Conservation (phyloP, 2,329 filamentous ascomycete species). For the Penicillium nordicum region DNA sequence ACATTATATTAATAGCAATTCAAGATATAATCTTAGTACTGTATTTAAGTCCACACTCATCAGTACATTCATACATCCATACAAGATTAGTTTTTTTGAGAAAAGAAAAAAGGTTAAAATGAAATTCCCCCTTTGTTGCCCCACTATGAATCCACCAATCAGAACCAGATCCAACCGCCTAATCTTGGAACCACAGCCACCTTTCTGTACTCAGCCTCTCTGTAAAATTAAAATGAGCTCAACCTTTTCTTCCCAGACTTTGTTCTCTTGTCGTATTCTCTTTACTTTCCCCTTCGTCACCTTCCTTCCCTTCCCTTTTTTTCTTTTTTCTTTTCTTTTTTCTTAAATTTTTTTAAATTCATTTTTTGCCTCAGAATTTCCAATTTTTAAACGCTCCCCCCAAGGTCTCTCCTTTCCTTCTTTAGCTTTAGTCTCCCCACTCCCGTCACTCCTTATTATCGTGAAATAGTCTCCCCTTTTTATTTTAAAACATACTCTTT, state of each 20-base stretch:
- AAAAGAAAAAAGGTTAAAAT: not conserved
- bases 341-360: constrained; percentile 3
- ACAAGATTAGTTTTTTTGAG: not conserved
- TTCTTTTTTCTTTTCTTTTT: too few relatives aligned
- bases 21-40: not conserved
- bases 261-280: not conserved
- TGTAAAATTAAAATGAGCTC: constrained; percentile 5
- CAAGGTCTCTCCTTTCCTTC: constrained; percentile 15
- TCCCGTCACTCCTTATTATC: constrained; percentile 23
- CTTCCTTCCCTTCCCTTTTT: not conserved
- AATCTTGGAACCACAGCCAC: constrained; percentile 1
- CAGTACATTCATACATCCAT: not conserved
- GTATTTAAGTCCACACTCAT: not conserved
- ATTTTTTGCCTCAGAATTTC: constrained; percentile 26
- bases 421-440: constrained; percentile 21
- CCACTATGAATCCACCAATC: not conserved
- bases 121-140: constrained; percentile 1
- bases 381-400: constrained; percentile 1
- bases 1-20: not conserved
- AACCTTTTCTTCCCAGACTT: not conserved
- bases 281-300: constrained; percentile 12
- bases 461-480: constrained; percentile 14
- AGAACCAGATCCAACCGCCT: not conserved
- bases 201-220: constrained; percentile 3
- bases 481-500: not conserved